Evolutionary conservation across 2,329 filamentous ascomycete species (phyloP).

Genomic region (Alternaria hordeiaustralica): DNA sequence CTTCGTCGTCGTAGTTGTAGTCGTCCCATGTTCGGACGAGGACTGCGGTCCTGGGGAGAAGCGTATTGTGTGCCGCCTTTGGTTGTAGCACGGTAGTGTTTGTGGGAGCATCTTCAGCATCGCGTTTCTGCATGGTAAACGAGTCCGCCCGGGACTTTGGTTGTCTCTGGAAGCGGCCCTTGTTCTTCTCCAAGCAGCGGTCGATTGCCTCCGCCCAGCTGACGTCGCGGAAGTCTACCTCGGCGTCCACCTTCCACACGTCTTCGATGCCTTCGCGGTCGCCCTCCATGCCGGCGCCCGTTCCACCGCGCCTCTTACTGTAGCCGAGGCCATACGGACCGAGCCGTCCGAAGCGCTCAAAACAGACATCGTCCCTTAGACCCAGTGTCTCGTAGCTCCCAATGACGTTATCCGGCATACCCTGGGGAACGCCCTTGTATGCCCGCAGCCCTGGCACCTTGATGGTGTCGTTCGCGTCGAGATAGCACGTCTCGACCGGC

Average conservation of each 20-base stretch:
- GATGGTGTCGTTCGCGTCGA: slow-evolving; percentile 71
- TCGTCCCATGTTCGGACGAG: slow-evolving; percentile 84
- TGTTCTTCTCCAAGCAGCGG: slow-evolving; percentile 75
- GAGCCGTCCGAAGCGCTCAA: slow-evolving; percentile 86
- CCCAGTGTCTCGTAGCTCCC: slow-evolving; percentile 86
- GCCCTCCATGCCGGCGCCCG: slow-evolving; percentile 83
- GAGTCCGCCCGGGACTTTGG: slow-evolving; percentile 44
- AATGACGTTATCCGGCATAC: slow-evolving; percentile 82
- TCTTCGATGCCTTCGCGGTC: slow-evolving; percentile 80
- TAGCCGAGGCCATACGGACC: slow-evolving; percentile 93
- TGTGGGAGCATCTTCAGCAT: neutral
- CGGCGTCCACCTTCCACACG: slow-evolving; percentile 74
- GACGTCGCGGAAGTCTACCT: slow-evolving; percentile 78
- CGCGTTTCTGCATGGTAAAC: slow-evolving; percentile 48
- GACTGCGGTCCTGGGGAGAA: slow-evolving; percentile 71
- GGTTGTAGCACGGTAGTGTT: slow-evolving; percentile 28
- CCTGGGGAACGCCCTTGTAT: slow-evolving; percentile 78
- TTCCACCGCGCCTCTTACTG: slow-evolving; percentile 76
- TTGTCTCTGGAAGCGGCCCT: slow-evolving; percentile 66
- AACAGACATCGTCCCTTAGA: slow-evolving; percentile 85
- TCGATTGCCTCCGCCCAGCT: slow-evolving; percentile 82
- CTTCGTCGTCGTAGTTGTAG: slow-evolving; percentile 78
- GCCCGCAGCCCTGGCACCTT: slow-evolving; percentile 73
- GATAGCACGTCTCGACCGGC: slow-evolving; percentile 75
- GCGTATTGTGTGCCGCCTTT: slow-evolving; percentile 41